Percentiles rank a stretch among this genome's conserved stretches.
These are phyloP conservation scores for Penicillium sp. DNA, from an alignment of 2,329 filamentous ascomycete genomes.

Conservation along the genomic window DNA sequence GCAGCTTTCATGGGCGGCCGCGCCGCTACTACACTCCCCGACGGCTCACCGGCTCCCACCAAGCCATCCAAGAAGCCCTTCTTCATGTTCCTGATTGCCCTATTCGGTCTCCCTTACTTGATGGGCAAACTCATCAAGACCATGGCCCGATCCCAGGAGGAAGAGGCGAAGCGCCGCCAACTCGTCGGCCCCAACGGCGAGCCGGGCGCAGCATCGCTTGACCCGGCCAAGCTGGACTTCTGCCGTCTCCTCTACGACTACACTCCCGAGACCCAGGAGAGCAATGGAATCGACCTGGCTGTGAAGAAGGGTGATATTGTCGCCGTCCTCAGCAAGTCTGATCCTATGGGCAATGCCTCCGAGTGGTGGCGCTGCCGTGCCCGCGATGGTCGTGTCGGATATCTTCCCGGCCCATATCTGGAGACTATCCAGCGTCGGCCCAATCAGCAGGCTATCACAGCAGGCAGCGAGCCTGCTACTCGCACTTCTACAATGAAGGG, in stretches of 20 bases:
- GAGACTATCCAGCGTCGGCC: slow-evolving; percentile 65
- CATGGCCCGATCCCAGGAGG: slow-evolving; percentile 79
- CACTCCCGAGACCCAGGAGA: slow-evolving; percentile 65
- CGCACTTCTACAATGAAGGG: slow-evolving; percentile 55
- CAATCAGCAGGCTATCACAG: slow-evolving; percentile 45
- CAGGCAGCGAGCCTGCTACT: slow-evolving; percentile 44
- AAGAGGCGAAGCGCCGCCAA: slow-evolving; percentile 58
- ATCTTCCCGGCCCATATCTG: slow-evolving; percentile 86
- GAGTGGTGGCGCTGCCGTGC: slow-evolving; percentile 98
- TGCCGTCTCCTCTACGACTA: slow-evolving; percentile 95
- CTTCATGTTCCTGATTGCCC: slow-evolving; percentile 89
- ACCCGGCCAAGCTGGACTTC: slow-evolving; percentile 91
- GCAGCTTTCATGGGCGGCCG: slow-evolving; percentile 78
- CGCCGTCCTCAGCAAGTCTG: slow-evolving; percentile 86
- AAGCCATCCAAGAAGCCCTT: slow-evolving; percentile 92
- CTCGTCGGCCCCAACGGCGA: slow-evolving; percentile 53
- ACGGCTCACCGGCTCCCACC: slow-evolving; percentile 64
- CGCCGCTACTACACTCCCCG: slow-evolving; percentile 51
- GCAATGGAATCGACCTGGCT: slow-evolving; percentile 76
- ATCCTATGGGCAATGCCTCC: slow-evolving; percentile 84
- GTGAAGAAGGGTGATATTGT: slow-evolving; percentile 96
- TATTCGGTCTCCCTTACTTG: slow-evolving; percentile 91
- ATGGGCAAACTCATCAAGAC: slow-evolving; percentile 94
- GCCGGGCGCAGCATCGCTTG: slow-evolving; percentile 55
- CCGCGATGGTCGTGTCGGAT: slow-evolving; percentile 84